Conservation (phyloP, 2,329 filamentous ascomycete species). For the Plectosphaerella cucumerina region DNA sequence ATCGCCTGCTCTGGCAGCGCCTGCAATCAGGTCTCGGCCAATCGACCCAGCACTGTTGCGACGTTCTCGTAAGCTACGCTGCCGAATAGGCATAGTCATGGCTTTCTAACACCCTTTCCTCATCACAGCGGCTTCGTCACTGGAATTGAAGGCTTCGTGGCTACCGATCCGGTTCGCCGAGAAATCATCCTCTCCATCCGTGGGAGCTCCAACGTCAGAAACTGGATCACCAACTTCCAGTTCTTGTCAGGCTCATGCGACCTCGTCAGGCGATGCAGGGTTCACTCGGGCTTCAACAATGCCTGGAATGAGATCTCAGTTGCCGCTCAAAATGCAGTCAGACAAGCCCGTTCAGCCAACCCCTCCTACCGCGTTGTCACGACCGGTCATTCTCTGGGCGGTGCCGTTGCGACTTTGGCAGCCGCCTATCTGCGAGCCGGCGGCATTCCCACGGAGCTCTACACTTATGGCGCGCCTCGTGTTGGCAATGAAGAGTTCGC, state of each 20-base stretch:
- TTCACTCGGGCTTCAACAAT: conserved; percentile 54
- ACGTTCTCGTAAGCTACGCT: conserved; percentile 27
- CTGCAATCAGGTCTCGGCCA: conserved; percentile 39
- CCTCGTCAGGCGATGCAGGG: conserved; percentile 40
- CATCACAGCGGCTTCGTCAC: conserved; percentile 28
- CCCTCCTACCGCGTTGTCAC: conserved; percentile 50
- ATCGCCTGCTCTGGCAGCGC: conserved; percentile 37
- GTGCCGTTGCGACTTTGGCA: conserved; percentile 57
- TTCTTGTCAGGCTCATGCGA: conserved; percentile 24
- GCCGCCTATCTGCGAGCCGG: conserved; percentile 48
- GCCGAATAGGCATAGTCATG: no score
- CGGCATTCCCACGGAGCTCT: conserved; percentile 49
- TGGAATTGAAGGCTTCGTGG: conserved; percentile 47
- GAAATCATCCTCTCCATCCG: conserved; percentile 58
- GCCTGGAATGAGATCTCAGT: conserved; percentile 52
- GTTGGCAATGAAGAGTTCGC: conserved; percentile 57
- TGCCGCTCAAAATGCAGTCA: conserved; percentile 37
- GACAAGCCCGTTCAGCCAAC: conserved; percentile 36
- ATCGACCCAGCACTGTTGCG: conserved; percentile 36
- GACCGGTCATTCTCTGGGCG: conserved; percentile 69
- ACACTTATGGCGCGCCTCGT: conserved; percentile 65
- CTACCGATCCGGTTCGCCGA: conserved; percentile 40
- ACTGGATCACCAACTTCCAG: conserved; percentile 54
- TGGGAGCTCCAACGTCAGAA: conserved; percentile 53
- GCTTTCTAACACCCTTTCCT: neutral